Conservation (phyloP, 1,139 yeast species). For the Pichiaceae sp. region DNA sequence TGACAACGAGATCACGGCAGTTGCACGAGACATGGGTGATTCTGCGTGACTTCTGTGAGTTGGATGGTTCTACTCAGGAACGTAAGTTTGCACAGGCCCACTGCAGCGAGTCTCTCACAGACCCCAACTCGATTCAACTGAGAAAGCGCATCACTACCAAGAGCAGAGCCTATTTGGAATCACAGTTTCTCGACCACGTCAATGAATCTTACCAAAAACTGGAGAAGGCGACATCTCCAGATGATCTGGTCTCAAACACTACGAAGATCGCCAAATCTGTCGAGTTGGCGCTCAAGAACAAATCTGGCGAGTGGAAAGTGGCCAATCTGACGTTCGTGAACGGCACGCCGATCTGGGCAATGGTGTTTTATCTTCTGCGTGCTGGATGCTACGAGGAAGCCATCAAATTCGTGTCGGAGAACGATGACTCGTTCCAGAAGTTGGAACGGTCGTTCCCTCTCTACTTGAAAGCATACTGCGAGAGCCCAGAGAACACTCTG, state of each 20-base stretch:
- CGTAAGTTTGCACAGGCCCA: constrained; percentile 36
- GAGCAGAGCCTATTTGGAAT: constrained; percentile 57
- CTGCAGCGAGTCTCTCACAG: constrained; percentile 22
- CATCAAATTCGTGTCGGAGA: constrained; percentile 42
- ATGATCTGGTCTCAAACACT: constrained; percentile 9
- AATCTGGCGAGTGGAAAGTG: constrained; percentile 37
- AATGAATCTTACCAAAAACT: constrained; percentile 59
- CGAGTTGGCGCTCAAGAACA: constrained; percentile 19
- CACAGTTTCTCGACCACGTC: constrained; percentile 68
- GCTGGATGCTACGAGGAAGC: constrained; percentile 81
- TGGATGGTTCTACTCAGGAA: constrained; percentile 20
- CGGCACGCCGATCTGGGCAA: constrained; percentile 88
- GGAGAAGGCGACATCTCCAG: constrained; percentile 7
- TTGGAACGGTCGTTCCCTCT: constrained; percentile 80
- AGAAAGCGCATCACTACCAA: constrained; percentile 45
- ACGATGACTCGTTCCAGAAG: constrained; percentile 60
- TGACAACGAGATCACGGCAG: constrained; percentile 54
- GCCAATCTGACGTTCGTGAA: constrained; percentile 56
- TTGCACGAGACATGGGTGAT: constrained; percentile 59
- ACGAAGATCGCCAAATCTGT: constrained; percentile 17
- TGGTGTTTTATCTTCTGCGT: constrained; percentile 74
- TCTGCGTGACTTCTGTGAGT: constrained; percentile 20
- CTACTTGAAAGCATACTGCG: constrained; percentile 66
- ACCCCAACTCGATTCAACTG: constrained; percentile 28
- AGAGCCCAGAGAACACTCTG: constrained; percentile 45